These are phyloP conservation scores for Linanthus parryae DNA, from an alignment of 148 eudicot species.

Conservation along the genomic window DNA sequence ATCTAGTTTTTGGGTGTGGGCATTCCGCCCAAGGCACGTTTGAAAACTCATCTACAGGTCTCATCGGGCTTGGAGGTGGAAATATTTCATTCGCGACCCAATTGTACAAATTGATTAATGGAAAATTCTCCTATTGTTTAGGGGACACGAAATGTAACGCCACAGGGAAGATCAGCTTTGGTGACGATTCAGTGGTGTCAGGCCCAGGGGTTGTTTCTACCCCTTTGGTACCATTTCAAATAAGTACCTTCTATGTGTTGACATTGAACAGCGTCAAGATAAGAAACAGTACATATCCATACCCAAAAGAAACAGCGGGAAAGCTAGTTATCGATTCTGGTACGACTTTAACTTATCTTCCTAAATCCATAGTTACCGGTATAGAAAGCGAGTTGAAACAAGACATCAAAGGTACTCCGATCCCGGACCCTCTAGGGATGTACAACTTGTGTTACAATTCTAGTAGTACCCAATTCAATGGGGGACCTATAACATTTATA, in stretches of 20 bases:
- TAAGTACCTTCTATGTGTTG: slow-evolving; percentile 33
- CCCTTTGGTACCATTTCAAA: slow-evolving; percentile 17
- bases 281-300: slow-evolving; percentile 11
- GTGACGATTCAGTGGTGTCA: slow-evolving; percentile 21
- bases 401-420: slow-evolving; percentile 9
- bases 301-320: slow-evolving; percentile 17
- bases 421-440: slow-evolving; percentile 15
- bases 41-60: slow-evolving; percentile 7
- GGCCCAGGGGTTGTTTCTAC: slow-evolving; percentile 41
- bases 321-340: slow-evolving; percentile 75
- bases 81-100: slow-evolving; percentile 22
- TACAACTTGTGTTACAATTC: slow-evolving; percentile 36
- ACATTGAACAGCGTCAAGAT: slow-evolving; percentile 34
- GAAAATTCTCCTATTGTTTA: slow-evolving; percentile 39
- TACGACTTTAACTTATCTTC: slow-evolving; percentile 55
- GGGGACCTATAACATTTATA: slow-evolving; percentile 25
- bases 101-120: slow-evolving; percentile 6
- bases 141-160: slow-evolving; percentile 1
- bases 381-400: slow-evolving; percentile 13
- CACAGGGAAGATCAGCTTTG: slow-evolving; percentile 46
- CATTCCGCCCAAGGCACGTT: slow-evolving; percentile 13
- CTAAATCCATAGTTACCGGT: slow-evolving; percentile 1
- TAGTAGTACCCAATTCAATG: not conserved
- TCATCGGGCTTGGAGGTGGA: slow-evolving; percentile 32
- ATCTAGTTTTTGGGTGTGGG: slow-evolving; percentile 25